Evolutionary conservation across 495 filamentous ascomycete genomes (phyloP), one percentile per base, ranked within the genome.

Genomic region (Daldinia caldariorum): DNA sequence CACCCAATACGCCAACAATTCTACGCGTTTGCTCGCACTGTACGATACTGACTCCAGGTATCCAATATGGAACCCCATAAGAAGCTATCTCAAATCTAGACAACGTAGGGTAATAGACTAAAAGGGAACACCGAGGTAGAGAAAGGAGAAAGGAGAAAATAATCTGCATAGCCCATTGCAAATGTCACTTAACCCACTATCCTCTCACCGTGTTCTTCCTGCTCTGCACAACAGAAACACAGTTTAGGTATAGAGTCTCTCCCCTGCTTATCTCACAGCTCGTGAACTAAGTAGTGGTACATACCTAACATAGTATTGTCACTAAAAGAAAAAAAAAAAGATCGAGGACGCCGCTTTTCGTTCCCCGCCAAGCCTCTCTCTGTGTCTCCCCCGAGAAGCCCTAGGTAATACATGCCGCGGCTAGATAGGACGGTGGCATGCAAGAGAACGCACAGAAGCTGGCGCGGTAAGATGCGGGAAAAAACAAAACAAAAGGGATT

Each of bases 151-250:
- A 26, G 26, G 26, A n/a, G 26, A 26, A 26, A 47, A 49, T 9
- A 29, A 32, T 32, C 4, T 53, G 49, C 49, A 53, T 31, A 16
- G 12, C 49, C 49, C 49, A 26, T 53, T 32, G 49, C 12, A 47
- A 13, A 22, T 5, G 3, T 22, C 26, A 26, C 14, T 53, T 29
- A 32, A 5, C 20, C 18, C 49, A 20, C 12, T 53, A 53, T 20
- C n/a, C 43, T 22, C 38, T 59, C 22, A 49, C 13, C 49, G 43
- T 43, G 41, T 32, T 29, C 41, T 12, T 1, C 50, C 26, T 18
- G 9, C 39, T 32, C 49, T 72, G 60, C 59, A 49, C 47, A 26
- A 67, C 69, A 20, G 20, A 64, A 16, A 60, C 64, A 72, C 69
- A 67, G 26, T 59, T 26, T 26, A 26, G 26, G 26, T 26, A 26